Evolutionary conservation across 208 protist genomes (phyloP), one percentile per base, ranked within the genome.

Genomic region (Trypanosoma brucei): DNA sequence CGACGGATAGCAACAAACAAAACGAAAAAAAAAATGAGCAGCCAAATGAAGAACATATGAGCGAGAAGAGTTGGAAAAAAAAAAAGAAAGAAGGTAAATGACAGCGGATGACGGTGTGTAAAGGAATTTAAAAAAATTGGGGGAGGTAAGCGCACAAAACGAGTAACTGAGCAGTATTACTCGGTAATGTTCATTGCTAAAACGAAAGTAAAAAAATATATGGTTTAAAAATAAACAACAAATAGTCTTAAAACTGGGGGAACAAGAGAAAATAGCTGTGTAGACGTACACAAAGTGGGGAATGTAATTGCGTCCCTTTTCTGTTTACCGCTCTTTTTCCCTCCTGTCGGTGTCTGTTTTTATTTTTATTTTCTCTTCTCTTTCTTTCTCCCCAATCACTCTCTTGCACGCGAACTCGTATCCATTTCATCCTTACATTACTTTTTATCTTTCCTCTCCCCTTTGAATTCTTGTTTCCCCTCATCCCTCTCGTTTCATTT

Each of bases 291-390:
- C 5, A 62, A 39, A 46, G 42, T 46, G 42, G 6, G 42, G 11
- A 6, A 46, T 46, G 6, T 46, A 46, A 46, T 52, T 31, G 4
- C 13, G 6, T 38, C 33, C 38, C 39, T 8, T 40, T 46, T 37
- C 30, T 46, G 40, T 46, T 59, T 46, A 52, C 22, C 52, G 46
- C 37, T 61, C 50, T 58, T 40, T 2, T 40, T 30, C 14, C 7
- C 53, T 53, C 14, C 39, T 58, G 36, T 58, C 58, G 8, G 8
- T 48, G 9, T 48, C 14, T 48, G 8, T 48, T 48, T 48, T 48
- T 48, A n/a, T 48, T 48, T 14, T 48, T 48, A 8, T 48, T 48
- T 48, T 48, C 44, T 22, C 22, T 22, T 48, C 14, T 48, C 44
- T 48, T 48, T 14, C 44, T 48, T 48, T 14, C 44, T 48, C 14